Percentiles rank a stretch among this genome's conserved stretches.
phyloP scores from a whole-genome alignment of 1,139 yeast species.

The Kodamaea fungicola region DNA sequence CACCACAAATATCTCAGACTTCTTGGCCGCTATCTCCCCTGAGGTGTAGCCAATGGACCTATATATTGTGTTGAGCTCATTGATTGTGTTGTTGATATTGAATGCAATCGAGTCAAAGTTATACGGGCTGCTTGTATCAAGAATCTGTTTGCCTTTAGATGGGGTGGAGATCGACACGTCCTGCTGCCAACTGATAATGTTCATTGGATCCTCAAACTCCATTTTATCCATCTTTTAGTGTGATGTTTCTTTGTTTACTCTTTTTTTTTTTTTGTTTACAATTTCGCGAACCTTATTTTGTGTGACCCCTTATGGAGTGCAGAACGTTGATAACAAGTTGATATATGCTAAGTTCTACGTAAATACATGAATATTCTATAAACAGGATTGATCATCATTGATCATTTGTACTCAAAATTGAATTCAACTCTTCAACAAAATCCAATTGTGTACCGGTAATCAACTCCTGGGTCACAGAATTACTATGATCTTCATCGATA shows the following conservation, averaged over 20 bases:
- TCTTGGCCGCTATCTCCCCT: conserved; percentile 32
- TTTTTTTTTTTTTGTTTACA: not conserved
- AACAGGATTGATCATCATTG: no score
- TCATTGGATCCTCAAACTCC: not conserved
- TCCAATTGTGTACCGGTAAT: conserved; percentile 11
- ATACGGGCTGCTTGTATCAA: conserved; percentile 2
- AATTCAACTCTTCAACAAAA: conserved; percentile 8
- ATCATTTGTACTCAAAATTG: conserved; percentile 1
- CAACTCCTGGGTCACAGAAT: conserved; percentile 20
- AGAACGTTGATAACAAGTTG: no score
- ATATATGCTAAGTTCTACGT: no score
- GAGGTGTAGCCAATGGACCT: conserved; percentile 38
- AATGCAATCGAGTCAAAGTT: conserved; percentile 10
- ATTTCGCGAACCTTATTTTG: not conserved
- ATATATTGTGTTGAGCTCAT: conserved; percentile 32
- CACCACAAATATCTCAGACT: conserved; percentile 36
- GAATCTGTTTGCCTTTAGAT: not conserved
- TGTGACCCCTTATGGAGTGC: no score
- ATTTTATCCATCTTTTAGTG: not conserved
- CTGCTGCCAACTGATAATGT: not conserved
- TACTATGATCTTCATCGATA: conserved; percentile 14
- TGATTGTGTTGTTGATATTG: conserved; percentile 31
- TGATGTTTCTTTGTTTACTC: not conserved
- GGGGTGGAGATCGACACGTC: not conserved
- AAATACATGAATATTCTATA: no score